Percentiles rank a stretch among this genome's conserved stretches.
Evolutionary conservation across 192 early-diverging fungal genomes (phyloP).

Genomic region (Phlyctochytrium bullatum): DNA sequence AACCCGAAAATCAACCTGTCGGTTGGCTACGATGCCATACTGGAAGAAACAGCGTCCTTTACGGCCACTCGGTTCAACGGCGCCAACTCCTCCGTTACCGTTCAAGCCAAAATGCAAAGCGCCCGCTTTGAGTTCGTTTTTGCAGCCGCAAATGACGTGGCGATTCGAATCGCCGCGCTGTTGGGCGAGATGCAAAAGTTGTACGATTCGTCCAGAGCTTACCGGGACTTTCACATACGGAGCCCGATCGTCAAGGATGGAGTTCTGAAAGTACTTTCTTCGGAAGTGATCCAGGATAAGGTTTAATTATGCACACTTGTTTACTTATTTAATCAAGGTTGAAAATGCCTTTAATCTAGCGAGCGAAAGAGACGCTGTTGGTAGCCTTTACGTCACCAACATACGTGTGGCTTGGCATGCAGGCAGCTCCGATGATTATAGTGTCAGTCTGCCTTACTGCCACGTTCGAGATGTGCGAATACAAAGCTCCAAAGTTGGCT

Average conservation of each 20-base stretch:
- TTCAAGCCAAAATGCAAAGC: background rate
- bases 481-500: background rate
- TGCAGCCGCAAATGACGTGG: background rate
- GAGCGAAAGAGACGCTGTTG: background rate
- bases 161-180: background rate
- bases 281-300: background rate
- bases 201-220: background rate
- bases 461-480: background rate
- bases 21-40: background rate
- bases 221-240: background rate
- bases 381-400: background rate
- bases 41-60: background rate
- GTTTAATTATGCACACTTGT: background rate
- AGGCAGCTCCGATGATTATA: background rate
- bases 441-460: background rate
- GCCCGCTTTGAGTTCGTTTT: background rate
- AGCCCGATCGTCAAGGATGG: background rate
- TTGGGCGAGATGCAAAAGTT: background rate
- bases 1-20: background rate
- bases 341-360: background rate
- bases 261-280: background rate
- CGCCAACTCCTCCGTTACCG: background rate
- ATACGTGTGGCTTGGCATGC: background rate
- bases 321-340: background rate
- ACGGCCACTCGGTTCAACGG: background rate